A percentile compares a stretch with the other conserved stretches of the same genome.
These are phyloP conservation scores for Globisporangium paddicum DNA, from an alignment of 352 stramenopile genomes.

Conservation along the genomic window DNA sequence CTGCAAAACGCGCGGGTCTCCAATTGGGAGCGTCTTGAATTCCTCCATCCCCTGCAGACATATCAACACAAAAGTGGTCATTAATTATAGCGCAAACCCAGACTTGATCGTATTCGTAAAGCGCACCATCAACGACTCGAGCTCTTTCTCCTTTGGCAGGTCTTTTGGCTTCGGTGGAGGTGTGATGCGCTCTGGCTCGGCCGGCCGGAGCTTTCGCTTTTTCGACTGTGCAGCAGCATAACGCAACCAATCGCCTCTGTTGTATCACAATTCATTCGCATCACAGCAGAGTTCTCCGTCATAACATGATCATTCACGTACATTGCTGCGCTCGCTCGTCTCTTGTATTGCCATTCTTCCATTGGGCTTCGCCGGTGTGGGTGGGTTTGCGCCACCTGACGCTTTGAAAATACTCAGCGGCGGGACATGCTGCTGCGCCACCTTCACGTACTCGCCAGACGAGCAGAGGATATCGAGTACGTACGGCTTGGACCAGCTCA, in stretches of 20 bases:
- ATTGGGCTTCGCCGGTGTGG: neutral
- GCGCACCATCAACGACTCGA: slow-evolving; percentile 33
- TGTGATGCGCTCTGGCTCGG: slow-evolving; percentile 11
- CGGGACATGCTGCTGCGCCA: slow-evolving; percentile 58
- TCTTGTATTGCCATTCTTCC: neutral
- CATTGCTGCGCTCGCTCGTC: slow-evolving; percentile 2
- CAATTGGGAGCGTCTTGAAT: slow-evolving; percentile 63
- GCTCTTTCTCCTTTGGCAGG: slow-evolving; percentile 9
- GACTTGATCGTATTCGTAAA: neutral
- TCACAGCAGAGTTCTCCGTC: neutral
- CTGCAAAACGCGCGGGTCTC: slow-evolving; percentile 60
- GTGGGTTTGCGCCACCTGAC: slow-evolving; percentile 6
- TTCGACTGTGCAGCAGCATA: slow-evolving; percentile 19
- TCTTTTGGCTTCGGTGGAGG: slow-evolving; percentile 10
- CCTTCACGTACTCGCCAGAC: slow-evolving; percentile 26
- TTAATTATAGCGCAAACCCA: too few species aligned
- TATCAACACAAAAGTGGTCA: slow-evolving; percentile 2
- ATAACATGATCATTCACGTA: neutral
- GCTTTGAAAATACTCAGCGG: slow-evolving; percentile 57
- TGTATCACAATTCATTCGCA: neutral
- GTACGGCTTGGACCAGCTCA: slow-evolving; percentile 76
- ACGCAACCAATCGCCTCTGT: neutral
- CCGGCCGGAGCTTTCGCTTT: slow-evolving; percentile 37
- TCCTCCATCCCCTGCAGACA: slow-evolving; percentile 41
- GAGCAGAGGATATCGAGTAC: slow-evolving; percentile 28